Conservation (phyloP, 2,329 filamentous ascomycete genomes). For the Xylariomycetidae sp. region DNA sequence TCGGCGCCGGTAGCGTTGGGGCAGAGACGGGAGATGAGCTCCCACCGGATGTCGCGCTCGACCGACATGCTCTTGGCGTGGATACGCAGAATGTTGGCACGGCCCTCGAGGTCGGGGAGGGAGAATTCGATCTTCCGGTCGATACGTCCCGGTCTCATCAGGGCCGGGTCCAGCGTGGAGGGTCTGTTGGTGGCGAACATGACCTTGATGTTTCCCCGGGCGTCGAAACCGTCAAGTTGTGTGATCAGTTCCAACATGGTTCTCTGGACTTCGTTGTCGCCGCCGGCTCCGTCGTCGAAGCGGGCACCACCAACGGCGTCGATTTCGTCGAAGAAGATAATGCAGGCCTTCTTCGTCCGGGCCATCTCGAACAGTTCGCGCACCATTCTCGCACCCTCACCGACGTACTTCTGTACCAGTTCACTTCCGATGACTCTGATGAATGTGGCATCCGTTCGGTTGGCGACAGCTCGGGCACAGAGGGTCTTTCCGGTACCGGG, state of each 20-base stretch:
- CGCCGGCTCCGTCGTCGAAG: conserved; percentile 93
- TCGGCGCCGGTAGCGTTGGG: conserved; percentile 97
- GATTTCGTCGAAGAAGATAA: conserved; percentile 99
- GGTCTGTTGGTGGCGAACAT: conserved; percentile 99
- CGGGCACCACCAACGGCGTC: conserved; percentile 93
- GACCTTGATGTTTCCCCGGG: conserved; percentile 97
- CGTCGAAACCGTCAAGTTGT: conserved; percentile 93
- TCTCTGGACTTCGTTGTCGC: conserved; percentile 95
- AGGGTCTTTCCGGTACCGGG: conserved; percentile 99
- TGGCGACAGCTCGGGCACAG: conserved; percentile 93
- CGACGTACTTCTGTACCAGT: conserved; percentile 97
- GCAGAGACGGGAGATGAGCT: conserved; percentile 93
- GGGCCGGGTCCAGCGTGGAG: conserved; percentile 89
- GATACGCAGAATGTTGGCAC: conserved; percentile 95
- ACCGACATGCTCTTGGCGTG: conserved; percentile 99
- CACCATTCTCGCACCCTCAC: conserved; percentile 97
- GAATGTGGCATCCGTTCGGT: conserved; percentile 96
- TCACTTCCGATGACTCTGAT: conserved; percentile 98
- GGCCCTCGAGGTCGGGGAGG: conserved; percentile 91
- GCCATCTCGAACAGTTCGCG: conserved; percentile 99
- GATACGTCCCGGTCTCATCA: conserved; percentile 96
- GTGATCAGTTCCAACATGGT: conserved; percentile 98
- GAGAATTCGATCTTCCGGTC: conserved; percentile 99
- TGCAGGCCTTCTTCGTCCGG: conserved; percentile 97
- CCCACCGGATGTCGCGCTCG: conserved; percentile 97